Evolutionary conservation across 2,329 filamentous ascomycete species (phyloP).

Genomic region (Zymoseptoria passerinii): DNA sequence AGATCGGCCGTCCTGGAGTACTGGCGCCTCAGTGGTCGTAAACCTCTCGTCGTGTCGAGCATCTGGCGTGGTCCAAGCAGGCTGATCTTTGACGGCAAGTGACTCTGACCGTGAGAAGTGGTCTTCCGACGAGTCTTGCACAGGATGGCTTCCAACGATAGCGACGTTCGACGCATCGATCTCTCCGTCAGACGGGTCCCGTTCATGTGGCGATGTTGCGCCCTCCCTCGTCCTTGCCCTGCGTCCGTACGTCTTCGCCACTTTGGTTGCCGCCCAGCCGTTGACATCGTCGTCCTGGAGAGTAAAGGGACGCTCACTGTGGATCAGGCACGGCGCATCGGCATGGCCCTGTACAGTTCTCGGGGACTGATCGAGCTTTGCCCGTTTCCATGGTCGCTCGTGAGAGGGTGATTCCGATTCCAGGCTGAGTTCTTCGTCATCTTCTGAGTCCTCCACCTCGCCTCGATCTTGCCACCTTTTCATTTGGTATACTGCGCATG

Average conservation of each 20-base stretch:
- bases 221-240: constrained; percentile 8
- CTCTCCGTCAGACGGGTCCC: neutral
- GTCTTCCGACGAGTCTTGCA: neutral
- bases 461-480: constrained; percentile 42
- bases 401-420: constrained; percentile 18
- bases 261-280: constrained; percentile 17
- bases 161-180: neutral
- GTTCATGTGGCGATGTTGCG: neutral
- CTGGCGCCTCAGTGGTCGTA: neutral
- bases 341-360: neutral
- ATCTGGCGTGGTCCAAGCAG: neutral
- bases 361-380: constrained; percentile 5
- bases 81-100: neutral
- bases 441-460: constrained; percentile 45
- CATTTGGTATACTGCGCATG: constrained; percentile 31
- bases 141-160: neutral
- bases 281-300: constrained; percentile 8
- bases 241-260: constrained; percentile 16
- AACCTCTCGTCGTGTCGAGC: neutral
- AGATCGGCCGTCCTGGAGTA: neutral
- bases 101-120: neutral
- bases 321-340: neutral
- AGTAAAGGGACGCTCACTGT: neutral
- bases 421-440: constrained; percentile 33
- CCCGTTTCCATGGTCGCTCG: constrained; percentile 17